These are phyloP conservation scores for Yamadazyma scolyti DNA, from an alignment of 805 yeast genomes.

Conservation along the genomic window DNA sequence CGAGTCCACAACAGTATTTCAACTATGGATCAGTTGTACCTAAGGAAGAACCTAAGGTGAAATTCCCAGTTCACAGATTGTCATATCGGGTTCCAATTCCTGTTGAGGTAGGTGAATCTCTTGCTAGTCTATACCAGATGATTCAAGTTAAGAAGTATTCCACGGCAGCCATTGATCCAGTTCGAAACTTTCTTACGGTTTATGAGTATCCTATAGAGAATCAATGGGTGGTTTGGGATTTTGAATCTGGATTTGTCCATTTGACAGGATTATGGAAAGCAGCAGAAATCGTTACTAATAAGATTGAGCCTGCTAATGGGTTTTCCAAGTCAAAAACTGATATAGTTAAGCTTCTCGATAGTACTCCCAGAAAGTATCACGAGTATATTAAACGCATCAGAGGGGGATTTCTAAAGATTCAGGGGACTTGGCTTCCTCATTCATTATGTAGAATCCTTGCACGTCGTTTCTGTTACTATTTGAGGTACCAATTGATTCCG, in stretches of 20 bases:
- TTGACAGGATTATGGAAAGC: constrained; percentile 86
- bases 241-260: constrained; percentile 79
- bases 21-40: too few species aligned
- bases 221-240: constrained; percentile 84
- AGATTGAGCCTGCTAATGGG: constrained; percentile 5
- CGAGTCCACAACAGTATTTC: too few species aligned
- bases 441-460: constrained; percentile 67
- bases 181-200: constrained; percentile 61
- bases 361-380: constrained; percentile 58
- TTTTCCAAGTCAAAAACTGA: constrained; percentile 55
- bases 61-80: constrained; percentile 11
- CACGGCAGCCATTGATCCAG: constrained; percentile 63
- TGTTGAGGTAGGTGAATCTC: constrained; percentile 4
- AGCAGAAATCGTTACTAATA: constrained; percentile 18
- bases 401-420: constrained; percentile 89
- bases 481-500: constrained; percentile 73
- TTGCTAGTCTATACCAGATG: constrained; percentile 12
- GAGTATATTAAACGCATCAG: constrained; percentile 67
- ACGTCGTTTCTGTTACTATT: constrained; percentile 69
- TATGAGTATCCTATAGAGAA: constrained; percentile 66
- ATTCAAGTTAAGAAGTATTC: constrained; percentile 53
- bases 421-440: constrained; percentile 90
- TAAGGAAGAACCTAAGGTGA: too few species aligned
- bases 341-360: constrained; percentile 66
- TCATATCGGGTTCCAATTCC: constrained; percentile 6